Conservation (phyloP, 2,329 filamentous ascomycete species). For the Fusarium proliferatum region DNA sequence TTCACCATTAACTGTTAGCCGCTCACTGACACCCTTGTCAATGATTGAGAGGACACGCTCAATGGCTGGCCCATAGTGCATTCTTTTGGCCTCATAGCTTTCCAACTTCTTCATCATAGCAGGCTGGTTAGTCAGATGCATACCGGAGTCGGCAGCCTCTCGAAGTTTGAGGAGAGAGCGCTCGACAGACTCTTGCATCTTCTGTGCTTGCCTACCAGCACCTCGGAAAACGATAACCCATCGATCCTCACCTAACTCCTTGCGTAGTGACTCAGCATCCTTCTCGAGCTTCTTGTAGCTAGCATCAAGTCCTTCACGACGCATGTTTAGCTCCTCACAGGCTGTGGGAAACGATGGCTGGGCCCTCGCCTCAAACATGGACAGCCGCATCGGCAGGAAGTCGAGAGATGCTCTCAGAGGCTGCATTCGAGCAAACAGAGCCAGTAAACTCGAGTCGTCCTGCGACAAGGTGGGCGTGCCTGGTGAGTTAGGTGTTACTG, state of each 20-base stretch:
- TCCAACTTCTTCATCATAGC: slow-evolving; percentile 85
- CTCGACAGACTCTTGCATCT: slow-evolving; percentile 96
- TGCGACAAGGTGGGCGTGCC: slow-evolving; percentile 67
- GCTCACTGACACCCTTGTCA: slow-evolving; percentile 92
- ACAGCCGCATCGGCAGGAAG: slow-evolving; percentile 93
- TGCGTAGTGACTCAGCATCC: slow-evolving; percentile 88
- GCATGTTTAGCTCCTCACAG: slow-evolving; percentile 85
- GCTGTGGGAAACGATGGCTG: slow-evolving; percentile 86
- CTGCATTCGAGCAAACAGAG: slow-evolving; percentile 94
- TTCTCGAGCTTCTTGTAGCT: slow-evolving; percentile 88
- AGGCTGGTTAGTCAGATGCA: slow-evolving; percentile 77
- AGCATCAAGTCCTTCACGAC: slow-evolving; percentile 79
- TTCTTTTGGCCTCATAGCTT: slow-evolving; percentile 93
- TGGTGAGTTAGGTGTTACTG: slow-evolving; percentile 71
- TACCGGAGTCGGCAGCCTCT: slow-evolving; percentile 79
- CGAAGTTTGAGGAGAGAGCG: slow-evolving; percentile 84
- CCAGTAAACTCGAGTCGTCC: slow-evolving; percentile 89
- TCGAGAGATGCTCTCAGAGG: slow-evolving; percentile 91
- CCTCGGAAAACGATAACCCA: slow-evolving; percentile 97
- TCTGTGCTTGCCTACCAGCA: slow-evolving; percentile 89
- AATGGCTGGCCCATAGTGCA: slow-evolving; percentile 93
- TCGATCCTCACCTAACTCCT: slow-evolving; percentile 92
- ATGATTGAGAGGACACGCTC: slow-evolving; percentile 92
- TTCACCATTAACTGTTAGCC: slow-evolving; percentile 96
- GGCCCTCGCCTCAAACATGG: slow-evolving; percentile 84